A percentile compares a stretch with the other conserved stretches of the same genome.
These are phyloP conservation scores for Leccinellum albellum DNA, from an alignment of 768 basidiomycete species.

Conservation along the genomic window DNA sequence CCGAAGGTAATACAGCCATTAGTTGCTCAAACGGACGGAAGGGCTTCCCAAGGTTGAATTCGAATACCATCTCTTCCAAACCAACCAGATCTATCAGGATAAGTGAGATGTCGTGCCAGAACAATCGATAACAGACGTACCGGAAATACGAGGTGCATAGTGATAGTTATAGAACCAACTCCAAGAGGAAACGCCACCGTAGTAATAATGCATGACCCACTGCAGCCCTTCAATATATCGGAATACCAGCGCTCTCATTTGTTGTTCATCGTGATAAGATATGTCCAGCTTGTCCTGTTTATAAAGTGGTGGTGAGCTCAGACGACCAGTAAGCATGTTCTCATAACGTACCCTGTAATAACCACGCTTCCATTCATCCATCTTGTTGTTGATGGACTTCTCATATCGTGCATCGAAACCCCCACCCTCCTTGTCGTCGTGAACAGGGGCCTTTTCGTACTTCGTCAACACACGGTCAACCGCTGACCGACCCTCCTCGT, in stretches of 20 bases:
- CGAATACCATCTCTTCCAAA: conserved; percentile 77
- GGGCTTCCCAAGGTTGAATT: conserved; percentile 82
- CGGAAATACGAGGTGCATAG: conserved; percentile 94
- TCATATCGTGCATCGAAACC: conserved; percentile 81
- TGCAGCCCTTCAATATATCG: conserved; percentile 92
- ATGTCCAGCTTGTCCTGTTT: conserved; percentile 82
- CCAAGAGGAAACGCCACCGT: conserved; percentile 96
- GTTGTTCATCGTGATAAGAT: conserved; percentile 62
- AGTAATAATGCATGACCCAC: conserved; percentile 99
- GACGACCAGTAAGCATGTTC: background rate
- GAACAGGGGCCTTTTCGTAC: conserved; percentile 80
- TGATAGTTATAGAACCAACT: conserved; percentile 99
- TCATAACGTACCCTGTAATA: conserved; percentile 84
- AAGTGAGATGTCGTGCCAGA: background rate
- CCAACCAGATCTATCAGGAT: conserved; percentile 47
- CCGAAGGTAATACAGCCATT: conserved; percentile 94
- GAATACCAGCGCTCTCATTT: conserved; percentile 67
- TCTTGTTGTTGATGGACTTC: conserved; percentile 68
- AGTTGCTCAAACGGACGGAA: conserved; percentile 94
- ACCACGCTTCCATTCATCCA: conserved; percentile 86
- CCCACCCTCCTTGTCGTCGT: conserved; percentile 65
- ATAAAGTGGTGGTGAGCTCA: conserved; percentile 10
- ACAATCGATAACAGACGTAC: conserved; percentile 39
- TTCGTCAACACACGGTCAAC: conserved; percentile 81
- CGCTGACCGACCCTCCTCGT: conserved; percentile 68